These are phyloP conservation scores for Corymbia citriodora DNA, from an alignment of 441 rosid species.

Conservation along the genomic window DNA sequence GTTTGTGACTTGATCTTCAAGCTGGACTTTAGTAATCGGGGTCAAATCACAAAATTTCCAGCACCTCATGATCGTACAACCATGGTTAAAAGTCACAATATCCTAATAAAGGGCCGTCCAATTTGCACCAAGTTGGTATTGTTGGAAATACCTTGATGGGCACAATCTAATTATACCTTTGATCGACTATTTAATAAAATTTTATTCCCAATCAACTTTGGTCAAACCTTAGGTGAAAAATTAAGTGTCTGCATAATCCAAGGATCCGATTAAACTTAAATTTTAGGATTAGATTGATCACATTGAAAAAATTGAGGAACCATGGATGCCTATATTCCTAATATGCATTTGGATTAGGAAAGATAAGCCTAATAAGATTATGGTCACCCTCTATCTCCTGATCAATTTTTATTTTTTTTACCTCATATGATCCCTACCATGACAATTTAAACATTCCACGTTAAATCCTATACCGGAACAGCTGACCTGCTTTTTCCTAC, in stretches of 20 bases:
- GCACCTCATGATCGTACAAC: not conserved
- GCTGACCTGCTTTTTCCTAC: not conserved
- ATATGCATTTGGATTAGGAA: not conserved
- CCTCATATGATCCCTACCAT: not conserved
- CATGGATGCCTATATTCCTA: not conserved
- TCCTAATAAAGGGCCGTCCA: fast-evolving
- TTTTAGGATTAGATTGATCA: not conserved
- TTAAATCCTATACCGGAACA: not conserved
- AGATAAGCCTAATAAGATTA: not conserved
- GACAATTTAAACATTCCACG: not conserved
- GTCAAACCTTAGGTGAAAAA: not conserved
- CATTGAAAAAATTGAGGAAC: not conserved
- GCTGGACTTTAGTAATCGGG: not conserved
- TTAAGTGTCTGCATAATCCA: not conserved
- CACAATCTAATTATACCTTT: not conserved
- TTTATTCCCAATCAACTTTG: not conserved
- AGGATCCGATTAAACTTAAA: not conserved
- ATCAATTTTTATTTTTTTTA: not conserved
- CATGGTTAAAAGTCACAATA: not conserved
- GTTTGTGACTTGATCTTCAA: not conserved
- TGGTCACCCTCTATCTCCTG: not conserved
- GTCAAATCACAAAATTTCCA: not conserved
- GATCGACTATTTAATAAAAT: not conserved
- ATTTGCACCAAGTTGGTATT: not conserved
- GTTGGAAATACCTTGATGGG: not conserved